phyloP scores from a whole-genome alignment of 208 protist genomes.

The Trypanosoma scelopori region DNA sequence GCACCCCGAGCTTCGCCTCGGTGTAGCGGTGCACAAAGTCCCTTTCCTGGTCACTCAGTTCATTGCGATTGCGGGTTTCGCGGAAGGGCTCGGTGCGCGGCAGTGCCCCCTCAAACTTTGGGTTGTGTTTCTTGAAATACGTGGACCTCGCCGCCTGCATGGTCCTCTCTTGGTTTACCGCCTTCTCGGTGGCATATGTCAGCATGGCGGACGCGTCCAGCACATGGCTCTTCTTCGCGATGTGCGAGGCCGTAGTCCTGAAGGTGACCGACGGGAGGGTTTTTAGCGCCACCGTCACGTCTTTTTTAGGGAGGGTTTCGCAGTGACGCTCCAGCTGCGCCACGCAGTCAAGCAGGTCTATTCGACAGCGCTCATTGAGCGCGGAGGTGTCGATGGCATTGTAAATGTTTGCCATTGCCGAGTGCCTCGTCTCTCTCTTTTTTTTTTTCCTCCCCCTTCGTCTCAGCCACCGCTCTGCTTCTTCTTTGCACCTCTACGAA shows the following conservation, averaged over 20 bases:
- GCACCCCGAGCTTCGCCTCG: slow-evolving; percentile 40
- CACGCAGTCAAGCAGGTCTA: slow-evolving; percentile 67
- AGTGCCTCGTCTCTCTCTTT: background rate
- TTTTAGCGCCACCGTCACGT: slow-evolving; percentile 36
- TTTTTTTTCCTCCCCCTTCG: background rate
- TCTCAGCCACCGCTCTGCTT: background rate
- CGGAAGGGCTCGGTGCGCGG: slow-evolving; percentile 50
- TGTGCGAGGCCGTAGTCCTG: slow-evolving; percentile 32
- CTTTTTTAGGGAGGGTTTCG: slow-evolving; percentile 53
- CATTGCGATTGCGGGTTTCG: slow-evolving; percentile 41
- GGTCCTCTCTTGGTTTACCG: slow-evolving; percentile 29
- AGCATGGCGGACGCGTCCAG: slow-evolving; percentile 5
- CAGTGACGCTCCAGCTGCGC: slow-evolving; percentile 62
- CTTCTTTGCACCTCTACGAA: too few relatives aligned
- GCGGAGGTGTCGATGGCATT: slow-evolving; percentile 57
- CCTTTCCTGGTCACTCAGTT: slow-evolving; percentile 60
- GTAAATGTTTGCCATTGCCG: slow-evolving; percentile 58
- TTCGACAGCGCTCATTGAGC: slow-evolving; percentile 62
- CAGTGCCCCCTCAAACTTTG: slow-evolving; percentile 34
- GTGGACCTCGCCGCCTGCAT: slow-evolving; percentile 31
- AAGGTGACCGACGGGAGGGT: slow-evolving; percentile 53
- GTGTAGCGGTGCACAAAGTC: slow-evolving; percentile 88
- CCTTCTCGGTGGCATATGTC: slow-evolving; percentile 15
- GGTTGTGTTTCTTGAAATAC: slow-evolving; percentile 67
- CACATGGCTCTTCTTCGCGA: slow-evolving; percentile 1